Evolutionary conservation across 2,329 filamentous ascomycete genomes (phyloP), one percentile per base, ranked within the genome.

Genomic region (Aspergillus transmontanensis): DNA sequence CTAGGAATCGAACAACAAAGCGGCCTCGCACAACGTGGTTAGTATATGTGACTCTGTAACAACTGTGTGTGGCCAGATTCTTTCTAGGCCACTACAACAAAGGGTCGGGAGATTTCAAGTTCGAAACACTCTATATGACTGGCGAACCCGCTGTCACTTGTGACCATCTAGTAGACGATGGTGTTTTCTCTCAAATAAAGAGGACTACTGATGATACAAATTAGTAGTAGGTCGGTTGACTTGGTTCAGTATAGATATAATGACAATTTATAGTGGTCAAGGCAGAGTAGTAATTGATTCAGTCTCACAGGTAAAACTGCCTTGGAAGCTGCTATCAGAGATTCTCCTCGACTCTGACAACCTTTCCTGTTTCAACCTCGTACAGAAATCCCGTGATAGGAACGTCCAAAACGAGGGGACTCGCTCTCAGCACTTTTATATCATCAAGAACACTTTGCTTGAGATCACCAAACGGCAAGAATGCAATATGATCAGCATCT

Each of bases 321-420:
- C 26, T 28, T 28, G 26, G 12, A 12, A 36, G 2, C 34, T 16
- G 1, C 34, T 36, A 36, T 36, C 23, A 50, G 5, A 16, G 3
- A 50, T n/a, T 50, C 6, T 30, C 46, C 23, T 10, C 62, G 21
- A 67, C 57, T 14, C 50, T 66, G 4, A 79, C 82, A 56, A 85
- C 83, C 75, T 82, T 88, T 0, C 91, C 91, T 1, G 86, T 92
- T 80, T 91, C 87, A 48, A 94, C 89, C 70, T 93, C 88, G 78
- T 93, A 94, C 2, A 94, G 79, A 86, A 90, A 94, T 0, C 91
- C 91, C 6, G 85, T 90, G 53, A 94, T 82, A 0, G 79, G 78
- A 4, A 91, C 84, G 23, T 88, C 81, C 23, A 88, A 80, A 6
- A 94, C 82, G 19, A 90, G 80, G 59, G 84, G 84, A 55, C 82